Evolutionary conservation across 345 rosid species (phyloP).

Genomic region (Mercurialis annua): DNA sequence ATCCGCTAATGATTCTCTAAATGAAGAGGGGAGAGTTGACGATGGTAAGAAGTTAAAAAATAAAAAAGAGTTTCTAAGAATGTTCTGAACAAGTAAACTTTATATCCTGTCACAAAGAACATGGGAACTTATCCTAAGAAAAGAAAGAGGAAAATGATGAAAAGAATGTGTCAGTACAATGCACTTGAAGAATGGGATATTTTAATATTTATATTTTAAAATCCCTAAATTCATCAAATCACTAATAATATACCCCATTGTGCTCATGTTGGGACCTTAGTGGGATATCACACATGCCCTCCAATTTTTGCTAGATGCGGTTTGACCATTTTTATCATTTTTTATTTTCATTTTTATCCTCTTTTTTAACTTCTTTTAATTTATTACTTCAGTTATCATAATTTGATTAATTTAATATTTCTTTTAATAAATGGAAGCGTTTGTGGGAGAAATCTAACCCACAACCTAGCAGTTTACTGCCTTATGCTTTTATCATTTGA

Average conservation of each 20-base stretch:
- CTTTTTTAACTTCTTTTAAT: neutral
- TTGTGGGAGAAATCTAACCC: too few relatives aligned
- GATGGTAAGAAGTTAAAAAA: neutral
- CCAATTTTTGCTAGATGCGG: conserved; percentile 22
- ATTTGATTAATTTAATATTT: too few relatives aligned
- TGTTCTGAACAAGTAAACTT: conserved; percentile 5
- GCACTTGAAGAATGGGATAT: conserved; percentile 44
- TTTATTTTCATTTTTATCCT: neutral
- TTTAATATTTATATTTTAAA: conserved; percentile 13
- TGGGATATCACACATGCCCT: conserved; percentile 61
- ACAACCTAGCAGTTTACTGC: too few relatives aligned
- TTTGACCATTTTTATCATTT: conserved; percentile 19
- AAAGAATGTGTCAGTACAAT: conserved; percentile 67
- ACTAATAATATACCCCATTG: conserved; percentile 29
- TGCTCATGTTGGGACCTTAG: conserved; percentile 69
- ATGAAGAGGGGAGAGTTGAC: neutral
- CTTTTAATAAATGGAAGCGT: too few relatives aligned
- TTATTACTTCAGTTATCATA: neutral
- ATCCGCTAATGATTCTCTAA: neutral
- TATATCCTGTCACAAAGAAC: conserved; percentile 51
- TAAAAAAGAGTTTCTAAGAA: conserved; percentile 8
- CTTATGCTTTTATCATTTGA: too few relatives aligned
- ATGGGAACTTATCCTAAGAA: conserved; percentile 60
- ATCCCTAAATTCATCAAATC: conserved; percentile 30
- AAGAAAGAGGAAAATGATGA: conserved; percentile 21